A percentile compares a stretch with the other conserved stretches of the same genome.
Conservation (phyloP, 2,329 filamentous ascomycete genomes). For the Fusarium poae region DNA sequence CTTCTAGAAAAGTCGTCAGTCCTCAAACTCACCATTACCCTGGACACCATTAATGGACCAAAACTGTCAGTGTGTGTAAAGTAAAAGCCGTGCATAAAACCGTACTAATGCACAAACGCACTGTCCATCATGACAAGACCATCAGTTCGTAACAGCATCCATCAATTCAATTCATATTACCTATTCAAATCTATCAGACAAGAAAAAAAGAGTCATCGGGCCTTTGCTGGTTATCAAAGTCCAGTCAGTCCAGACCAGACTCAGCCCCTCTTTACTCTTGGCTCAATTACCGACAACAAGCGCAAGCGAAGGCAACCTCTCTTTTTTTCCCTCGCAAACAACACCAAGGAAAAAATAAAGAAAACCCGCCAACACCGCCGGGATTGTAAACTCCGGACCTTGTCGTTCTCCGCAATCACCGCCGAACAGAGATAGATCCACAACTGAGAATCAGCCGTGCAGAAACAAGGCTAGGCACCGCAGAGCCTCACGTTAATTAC, state of each 20-base stretch:
- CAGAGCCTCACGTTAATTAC: constrained; percentile 38
- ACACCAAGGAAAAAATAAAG: neutral
- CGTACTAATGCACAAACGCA: constrained; percentile 22
- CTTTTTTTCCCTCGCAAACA: neutral
- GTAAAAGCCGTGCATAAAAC: constrained; percentile 27
- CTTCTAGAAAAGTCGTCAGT: constrained; percentile 4
- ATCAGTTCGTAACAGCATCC: constrained; percentile 15
- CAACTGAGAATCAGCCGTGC: constrained; percentile 32
- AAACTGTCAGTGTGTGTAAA: neutral
- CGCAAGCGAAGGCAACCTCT: constrained; percentile 8
- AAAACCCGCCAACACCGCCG: constrained; percentile 32
- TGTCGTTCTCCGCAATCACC: constrained; percentile 31
- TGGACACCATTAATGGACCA: neutral
- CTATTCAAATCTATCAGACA: constrained; percentile 21
- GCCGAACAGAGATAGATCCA: constrained; percentile 27
- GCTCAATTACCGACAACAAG: constrained; percentile 30
- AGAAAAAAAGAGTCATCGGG: constrained; percentile 21
- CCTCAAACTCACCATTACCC: neutral
- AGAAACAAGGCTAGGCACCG: constrained; percentile 6
- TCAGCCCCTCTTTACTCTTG: constrained; percentile 33
- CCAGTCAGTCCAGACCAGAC: constrained; percentile 30
- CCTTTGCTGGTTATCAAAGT: constrained; percentile 23
- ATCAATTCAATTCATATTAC: constrained; percentile 28
- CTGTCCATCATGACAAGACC: constrained; percentile 34
- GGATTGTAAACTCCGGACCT: constrained; percentile 35